Percentiles rank a stretch among this genome's conserved stretches.
Evolutionary conservation across 129 eudicot genomes (phyloP).

Genomic region (Artemisia argyi): DNA sequence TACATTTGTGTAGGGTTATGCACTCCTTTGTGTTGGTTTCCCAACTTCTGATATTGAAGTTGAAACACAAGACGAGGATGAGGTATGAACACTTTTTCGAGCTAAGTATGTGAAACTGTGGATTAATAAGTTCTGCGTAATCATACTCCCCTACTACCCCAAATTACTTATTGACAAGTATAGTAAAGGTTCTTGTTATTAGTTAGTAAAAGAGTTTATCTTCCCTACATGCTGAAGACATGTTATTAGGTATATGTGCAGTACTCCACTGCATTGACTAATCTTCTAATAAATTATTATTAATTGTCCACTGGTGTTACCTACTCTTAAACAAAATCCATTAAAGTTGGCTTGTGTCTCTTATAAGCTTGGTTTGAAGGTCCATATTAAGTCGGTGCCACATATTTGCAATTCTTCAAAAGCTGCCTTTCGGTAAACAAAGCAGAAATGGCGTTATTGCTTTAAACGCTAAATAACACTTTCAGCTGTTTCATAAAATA

Average conservation of each 20-base stretch:
- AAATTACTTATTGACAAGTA: not conserved
- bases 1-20: conserved; percentile 66
- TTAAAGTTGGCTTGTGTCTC: not conserved
- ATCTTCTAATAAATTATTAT: too few relatives aligned
- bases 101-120: not conserved
- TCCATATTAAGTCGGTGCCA: not conserved
- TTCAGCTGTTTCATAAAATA: too few relatives aligned
- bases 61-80: conserved; percentile 99
- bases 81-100: conserved; percentile 51
- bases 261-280: too few relatives aligned
- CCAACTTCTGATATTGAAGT: conserved; percentile 93
- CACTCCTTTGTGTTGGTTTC: conserved; percentile 97
- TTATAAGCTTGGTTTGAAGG: conserved; percentile 2
- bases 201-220: not conserved
- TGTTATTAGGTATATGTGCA: not conserved
- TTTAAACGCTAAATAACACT: too few relatives aligned
- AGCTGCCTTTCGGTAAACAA: not conserved
- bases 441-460: not conserved
- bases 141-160: too few relatives aligned
- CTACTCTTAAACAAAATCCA: not conserved
- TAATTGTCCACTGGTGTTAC: too few relatives aligned
- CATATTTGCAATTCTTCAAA: not conserved
- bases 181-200: conserved; percentile 1
- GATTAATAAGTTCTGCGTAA: not conserved
- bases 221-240: not conserved